Percentiles rank a stretch among this genome's conserved stretches.
Conservation (phyloP, 2,329 filamentous ascomycete species). For the Penicillium concentricum region DNA sequence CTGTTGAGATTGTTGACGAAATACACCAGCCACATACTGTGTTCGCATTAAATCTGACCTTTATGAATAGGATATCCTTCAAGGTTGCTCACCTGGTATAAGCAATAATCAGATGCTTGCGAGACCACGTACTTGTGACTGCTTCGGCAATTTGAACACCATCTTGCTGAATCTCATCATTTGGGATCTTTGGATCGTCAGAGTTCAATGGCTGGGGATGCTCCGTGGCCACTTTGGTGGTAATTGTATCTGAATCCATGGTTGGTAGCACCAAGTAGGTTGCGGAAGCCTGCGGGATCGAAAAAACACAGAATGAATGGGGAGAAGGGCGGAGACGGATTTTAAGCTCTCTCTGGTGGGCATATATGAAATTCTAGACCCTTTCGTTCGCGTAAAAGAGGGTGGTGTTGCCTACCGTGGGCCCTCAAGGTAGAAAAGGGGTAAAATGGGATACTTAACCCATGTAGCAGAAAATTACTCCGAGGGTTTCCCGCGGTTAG, state of each 20-base stretch:
- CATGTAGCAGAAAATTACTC: not conserved
- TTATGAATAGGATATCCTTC: slow-evolving; percentile 42
- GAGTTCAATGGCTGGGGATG: not conserved
- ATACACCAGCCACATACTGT: slow-evolving; percentile 46
- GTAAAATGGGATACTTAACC: not conserved
- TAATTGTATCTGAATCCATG: not conserved
- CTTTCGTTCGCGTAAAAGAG: not conserved
- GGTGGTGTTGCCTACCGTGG: not conserved
- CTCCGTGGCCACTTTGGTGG: not conserved
- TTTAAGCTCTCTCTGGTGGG: not conserved
- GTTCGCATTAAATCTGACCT: not conserved
- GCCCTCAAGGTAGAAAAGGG: not conserved
- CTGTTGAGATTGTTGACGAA: slow-evolving; percentile 43
- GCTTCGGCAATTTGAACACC: slow-evolving; percentile 26
- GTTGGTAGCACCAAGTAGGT: not conserved
- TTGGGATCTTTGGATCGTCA: not conserved
- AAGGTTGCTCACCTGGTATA: slow-evolving; percentile 49
- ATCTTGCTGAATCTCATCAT: slow-evolving; percentile 17
- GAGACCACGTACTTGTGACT: slow-evolving; percentile 37
- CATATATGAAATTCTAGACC: not conserved
- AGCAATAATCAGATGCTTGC: slow-evolving; percentile 36
- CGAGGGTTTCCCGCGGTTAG: not conserved
- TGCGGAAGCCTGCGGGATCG: not conserved
- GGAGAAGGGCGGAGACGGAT: not conserved
- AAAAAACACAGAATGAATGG: not conserved